A percentile compares a stretch with the other conserved stretches of the same genome.
Evolutionary conservation across 2,329 filamentous ascomycete genomes (phyloP).

Genomic region (Fusarium gaditjirri): DNA sequence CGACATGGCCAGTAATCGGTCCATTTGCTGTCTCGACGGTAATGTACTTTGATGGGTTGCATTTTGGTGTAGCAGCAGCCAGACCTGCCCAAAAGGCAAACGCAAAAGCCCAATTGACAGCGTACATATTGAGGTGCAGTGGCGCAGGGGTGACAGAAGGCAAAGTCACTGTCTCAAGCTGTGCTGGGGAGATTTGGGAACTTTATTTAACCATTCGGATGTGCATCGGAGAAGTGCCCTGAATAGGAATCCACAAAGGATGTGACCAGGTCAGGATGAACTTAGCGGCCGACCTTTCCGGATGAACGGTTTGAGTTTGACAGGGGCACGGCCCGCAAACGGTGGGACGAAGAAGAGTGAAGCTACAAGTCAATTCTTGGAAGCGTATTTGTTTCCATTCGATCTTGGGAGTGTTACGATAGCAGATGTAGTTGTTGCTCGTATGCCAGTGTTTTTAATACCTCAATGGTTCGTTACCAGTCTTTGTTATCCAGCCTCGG

Average conservation of each 20-base stretch:
- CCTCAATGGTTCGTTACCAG: no score
- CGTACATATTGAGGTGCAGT: constrained; percentile 12
- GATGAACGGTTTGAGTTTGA: not conserved
- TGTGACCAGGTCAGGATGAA: not conserved
- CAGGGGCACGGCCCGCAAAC: not conserved
- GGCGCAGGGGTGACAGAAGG: not conserved
- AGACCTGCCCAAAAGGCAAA: constrained; percentile 16
- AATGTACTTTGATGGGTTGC: constrained; percentile 24
- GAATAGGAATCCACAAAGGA: not conserved
- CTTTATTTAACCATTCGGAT: not conserved
- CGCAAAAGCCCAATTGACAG: not conserved
- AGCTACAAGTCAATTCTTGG: accelerated
- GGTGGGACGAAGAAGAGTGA: not conserved
- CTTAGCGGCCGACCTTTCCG: not conserved
- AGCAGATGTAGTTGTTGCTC: accelerated
- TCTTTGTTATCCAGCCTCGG: not conserved
- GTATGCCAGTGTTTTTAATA: accelerated
- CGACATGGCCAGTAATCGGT: constrained; percentile 48
- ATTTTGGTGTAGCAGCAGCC: constrained; percentile 19
- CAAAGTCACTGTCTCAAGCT: not conserved
- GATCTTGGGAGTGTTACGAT: accelerated
- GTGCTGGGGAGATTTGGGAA: not conserved
- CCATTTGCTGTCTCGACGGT: constrained; percentile 50
- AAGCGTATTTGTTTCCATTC: accelerated
- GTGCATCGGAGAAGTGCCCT: not conserved